Evolutionary conservation across 345 rosid species (phyloP).

Genomic region (Lumnitzera racemosa): DNA sequence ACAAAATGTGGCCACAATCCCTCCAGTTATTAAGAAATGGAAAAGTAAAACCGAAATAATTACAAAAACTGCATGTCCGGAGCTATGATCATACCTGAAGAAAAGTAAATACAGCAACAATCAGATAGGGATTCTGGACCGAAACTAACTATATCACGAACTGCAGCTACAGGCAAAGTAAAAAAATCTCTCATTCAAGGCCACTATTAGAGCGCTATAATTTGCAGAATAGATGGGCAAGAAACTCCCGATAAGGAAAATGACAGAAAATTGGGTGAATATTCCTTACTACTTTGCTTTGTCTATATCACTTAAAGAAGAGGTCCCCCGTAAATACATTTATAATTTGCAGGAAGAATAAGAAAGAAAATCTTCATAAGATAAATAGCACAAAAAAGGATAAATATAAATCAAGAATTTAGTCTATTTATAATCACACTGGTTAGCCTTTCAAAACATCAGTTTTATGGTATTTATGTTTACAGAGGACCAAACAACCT

Average conservation of each 20-base stretch:
- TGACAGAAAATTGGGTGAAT: too few species aligned
- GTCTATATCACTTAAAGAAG: background rate
- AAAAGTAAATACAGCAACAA: conserved; percentile 1
- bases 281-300: background rate
- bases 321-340: background rate
- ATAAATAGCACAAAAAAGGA: background rate
- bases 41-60: conserved; percentile 67
- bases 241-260: too few species aligned
- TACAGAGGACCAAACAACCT: too few species aligned
- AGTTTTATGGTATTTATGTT: too few species aligned
- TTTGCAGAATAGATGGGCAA: too few species aligned
- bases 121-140: background rate
- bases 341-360: background rate
- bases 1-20: conserved; percentile 70
- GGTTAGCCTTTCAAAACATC: too few species aligned
- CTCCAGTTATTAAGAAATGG: conserved; percentile 77
- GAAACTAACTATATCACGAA: too few species aligned
- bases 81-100: conserved; percentile 91
- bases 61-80: conserved; percentile 71
- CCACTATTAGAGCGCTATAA: too few species aligned
- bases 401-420: background rate
- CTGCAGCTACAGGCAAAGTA: background rate
- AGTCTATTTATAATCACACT: too few species aligned
- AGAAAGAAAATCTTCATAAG: background rate
- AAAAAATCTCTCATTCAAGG: background rate